Evolutionary conservation across 2,329 filamentous ascomycete genomes (phyloP), one percentile per base, ranked within the genome.

Genomic region (Fusarium robinianum): DNA sequence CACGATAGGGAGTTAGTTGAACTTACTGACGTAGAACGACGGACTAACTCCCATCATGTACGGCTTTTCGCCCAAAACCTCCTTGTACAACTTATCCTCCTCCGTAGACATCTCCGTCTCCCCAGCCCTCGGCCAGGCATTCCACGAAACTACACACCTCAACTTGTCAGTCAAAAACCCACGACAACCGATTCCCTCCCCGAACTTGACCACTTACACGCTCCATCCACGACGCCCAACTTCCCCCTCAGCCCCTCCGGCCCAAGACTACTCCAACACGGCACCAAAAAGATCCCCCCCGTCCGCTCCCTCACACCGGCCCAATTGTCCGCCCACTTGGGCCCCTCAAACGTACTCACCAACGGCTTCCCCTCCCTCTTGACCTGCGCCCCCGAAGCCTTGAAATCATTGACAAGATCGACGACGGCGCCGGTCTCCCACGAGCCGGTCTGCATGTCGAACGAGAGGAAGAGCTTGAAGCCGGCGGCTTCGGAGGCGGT

Each of bases 21-120:
- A 53, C 54, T 49, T 34, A 57, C 54, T 77, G 34, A 81, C 82
- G 62, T 75, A 82, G 63, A 82, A 82, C 78, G 77, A 81, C 0
- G 79, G 78, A 0, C 75, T 75, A n/a, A 79, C 72, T 3, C 76
- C 71, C 75, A 79, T 79, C 73, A 80, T 79, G 52, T 67, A 70
- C 1, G 62, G 49, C 55, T 73, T 75, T 0, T 57, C 57, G 0
- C 48, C 58, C 0, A 73, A 58, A 16, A 62, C 60, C 6, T 49
- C 53, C 15, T 60, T 55, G 52, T 68, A 74, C n/a, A 55, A 52
- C 3, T 49, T 42, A 53, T 75, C 72, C 7, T 58, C 33, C 6
- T 55, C 50, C 0, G 65, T 67, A 18, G 60, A 64, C 61, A 71
- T 66, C 18, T 64, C 52, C 21, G 46, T 62, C 5, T 64, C 39